Percentiles rank a stretch among this genome's conserved stretches.
Conservation (phyloP, 164 flowering plant genomes). For the Euptelea pleiosperma region DNA sequence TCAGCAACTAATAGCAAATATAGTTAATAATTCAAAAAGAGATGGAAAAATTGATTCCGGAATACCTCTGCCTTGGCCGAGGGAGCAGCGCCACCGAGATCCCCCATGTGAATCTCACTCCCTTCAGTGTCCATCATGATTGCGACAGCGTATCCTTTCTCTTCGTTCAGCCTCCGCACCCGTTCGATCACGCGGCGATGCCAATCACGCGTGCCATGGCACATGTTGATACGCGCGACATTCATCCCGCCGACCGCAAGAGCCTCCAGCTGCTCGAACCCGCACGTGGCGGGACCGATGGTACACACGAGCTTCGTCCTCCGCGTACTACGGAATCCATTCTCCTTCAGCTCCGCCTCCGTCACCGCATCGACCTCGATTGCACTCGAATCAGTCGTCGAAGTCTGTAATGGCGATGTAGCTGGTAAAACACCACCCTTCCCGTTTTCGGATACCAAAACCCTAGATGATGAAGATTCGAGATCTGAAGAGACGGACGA, state of each 20-base stretch:
- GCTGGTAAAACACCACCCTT: background rate
- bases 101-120: slow-evolving; percentile 97
- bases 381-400: slow-evolving; percentile 17
- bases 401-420: too few relatives aligned
- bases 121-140: slow-evolving; percentile 99
- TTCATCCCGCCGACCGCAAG: slow-evolving; percentile 95
- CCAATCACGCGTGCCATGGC: slow-evolving; percentile 93
- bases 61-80: slow-evolving; percentile 85
- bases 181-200: slow-evolving; percentile 61
- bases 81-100: slow-evolving; percentile 65
- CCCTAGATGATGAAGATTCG: slow-evolving; percentile 6
- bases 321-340: slow-evolving; percentile 38
- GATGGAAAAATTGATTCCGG: too few relatives aligned
- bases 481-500: slow-evolving; percentile 23
- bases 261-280: slow-evolving; percentile 81
- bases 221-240: slow-evolving; percentile 88
- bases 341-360: slow-evolving; percentile 36
- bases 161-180: slow-evolving; percentile 74
- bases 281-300: slow-evolving; percentile 50
- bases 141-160: slow-evolving; percentile 89
- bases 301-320: slow-evolving; percentile 36
- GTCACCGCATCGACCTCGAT: slow-evolving; percentile 37
- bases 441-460: slow-evolving; percentile 24
- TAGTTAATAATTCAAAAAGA: too few relatives aligned
- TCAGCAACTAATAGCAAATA: too few relatives aligned